These are phyloP conservation scores for Peziza echinospora DNA, from an alignment of 495 filamentous ascomycete species.

Conservation along the genomic window DNA sequence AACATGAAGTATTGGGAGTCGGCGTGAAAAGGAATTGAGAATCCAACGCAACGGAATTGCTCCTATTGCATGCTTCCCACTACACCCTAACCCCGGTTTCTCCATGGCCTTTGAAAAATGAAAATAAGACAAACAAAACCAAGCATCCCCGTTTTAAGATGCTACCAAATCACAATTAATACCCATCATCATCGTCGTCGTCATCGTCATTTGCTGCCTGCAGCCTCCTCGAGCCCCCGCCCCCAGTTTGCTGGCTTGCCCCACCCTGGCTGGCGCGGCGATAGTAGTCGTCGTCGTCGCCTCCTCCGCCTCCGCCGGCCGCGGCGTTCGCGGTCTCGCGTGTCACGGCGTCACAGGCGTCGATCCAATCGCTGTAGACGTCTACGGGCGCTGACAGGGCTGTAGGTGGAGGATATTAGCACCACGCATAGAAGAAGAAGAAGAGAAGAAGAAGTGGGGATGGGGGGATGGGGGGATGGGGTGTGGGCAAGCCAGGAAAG, in stretches of 20 bases:
- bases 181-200: constrained; percentile 27
- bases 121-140: too few relatives aligned
- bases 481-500: background rate
- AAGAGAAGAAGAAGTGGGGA: background rate
- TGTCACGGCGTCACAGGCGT: constrained; percentile 72
- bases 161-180: too few relatives aligned
- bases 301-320: constrained; percentile 25
- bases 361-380: constrained; percentile 95
- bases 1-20: too few relatives aligned
- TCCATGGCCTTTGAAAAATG: too few relatives aligned
- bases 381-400: constrained; percentile 40
- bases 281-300: constrained; percentile 20
- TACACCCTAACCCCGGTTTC: too few relatives aligned
- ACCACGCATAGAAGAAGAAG: background rate
- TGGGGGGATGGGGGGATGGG: background rate
- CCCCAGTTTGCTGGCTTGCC: too few relatives aligned
- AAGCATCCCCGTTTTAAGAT: too few relatives aligned
- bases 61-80: too few relatives aligned
- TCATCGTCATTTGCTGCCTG: constrained; percentile 32
- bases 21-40: too few relatives aligned
- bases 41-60: too few relatives aligned
- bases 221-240: constrained; percentile 17
- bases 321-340: constrained; percentile 24
- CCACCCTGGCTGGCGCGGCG: too few relatives aligned
- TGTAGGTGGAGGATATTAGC: background rate